Base-by-base conservation (phyloP, 768 basidiomycete genomes). In the Hypholoma fasciculare region DNA sequence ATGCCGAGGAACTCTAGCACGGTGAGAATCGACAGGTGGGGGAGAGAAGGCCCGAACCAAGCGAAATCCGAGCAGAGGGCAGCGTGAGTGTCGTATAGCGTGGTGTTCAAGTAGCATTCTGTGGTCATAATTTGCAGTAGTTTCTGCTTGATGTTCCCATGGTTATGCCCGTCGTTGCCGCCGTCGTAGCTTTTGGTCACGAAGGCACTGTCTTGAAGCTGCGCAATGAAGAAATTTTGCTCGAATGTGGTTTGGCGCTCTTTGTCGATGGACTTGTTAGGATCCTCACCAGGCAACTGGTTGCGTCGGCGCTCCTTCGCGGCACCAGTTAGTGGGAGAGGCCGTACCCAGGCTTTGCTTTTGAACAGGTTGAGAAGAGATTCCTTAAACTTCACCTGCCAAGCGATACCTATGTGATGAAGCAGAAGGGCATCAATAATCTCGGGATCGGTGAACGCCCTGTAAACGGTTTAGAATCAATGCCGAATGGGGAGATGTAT, bases 391-490 rank as follows among this genome's bases (percentile, higher is more conserved):
- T 72, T 69, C 34, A 75, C 68, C 50, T 77, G 74, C 80, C 79
- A 81, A 14, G 65, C 61, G 7, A 78, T 56, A 0, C 80, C 81
- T 11, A 82, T 66, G 64, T 79, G 71, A 30, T 80, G 77, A 13
- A 81, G 70, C 36, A 82, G 65, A 11, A 81, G 67, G 0, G 76
- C 77, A 52, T 81, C 78, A 23, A 82, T 63, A 49, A 80, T 73
- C 40, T 82, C 80, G 14, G 76, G 76, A 58, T 82, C 79, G 9
- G 78, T 78, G 61, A 78, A 80, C n/a, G 77, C 78, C 19, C 79
- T 75, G 44, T 2, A 16, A 38, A 51, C 39, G 38, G 6, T 9
- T 48, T 13, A 51, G 27, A 8, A 20, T 17, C 23, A 19, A 9
- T 5, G 57, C 11, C 30, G 27, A 43, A 46, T 8, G 4, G 16